Evolutionary conservation across 2,329 filamentous ascomycete species (phyloP), one percentile per base, ranked within the genome.

Genomic region (Rhexocercosporidium sp.): DNA sequence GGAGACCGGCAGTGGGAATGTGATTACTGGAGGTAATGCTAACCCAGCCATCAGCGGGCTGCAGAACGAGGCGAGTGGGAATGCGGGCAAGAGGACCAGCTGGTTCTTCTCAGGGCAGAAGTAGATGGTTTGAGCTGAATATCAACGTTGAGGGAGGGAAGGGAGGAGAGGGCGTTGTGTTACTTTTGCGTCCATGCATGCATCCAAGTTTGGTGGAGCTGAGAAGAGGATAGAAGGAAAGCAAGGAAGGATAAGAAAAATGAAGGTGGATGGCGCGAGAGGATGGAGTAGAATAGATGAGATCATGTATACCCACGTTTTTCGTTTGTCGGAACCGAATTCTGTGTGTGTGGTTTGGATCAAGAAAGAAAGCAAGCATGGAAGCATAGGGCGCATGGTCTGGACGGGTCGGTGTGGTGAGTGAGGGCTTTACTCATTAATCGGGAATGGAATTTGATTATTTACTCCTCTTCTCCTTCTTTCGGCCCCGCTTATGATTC

Each of bases 41-140:
- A 85, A 86, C 70, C 87, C 87, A 11, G 83, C 86, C 31, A 84
- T 90, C 72, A 81, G 85, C 71, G 85, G 81, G 73, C 80, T 90
- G 68, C 85, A 89, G 79, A 87, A 83, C 74, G 87, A 89, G 77
- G 71, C 66, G 18, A 65, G 65, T 18, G 68, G 64, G 12, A 69
- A 69, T 18, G 56, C 65, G 22, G 70, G 70, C n/a, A 75, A 74
- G 72, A 67, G 77, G 56, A 76, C 70, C 57, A 75, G 72, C 16
- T 78, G 77, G 76, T 78, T 78, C 69, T 78, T 78, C 70, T 78
- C 75, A 6, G 76, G 75, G 31, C 75, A 76, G 72, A 78, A 77
- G 68, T 78, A 74, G 11, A 41, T 18, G 25, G 37, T 20, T 39
- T 8, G 6, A 31, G 31, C 34, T 27, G 37, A 25, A 51, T 18